A percentile compares a stretch with the other conserved stretches of the same genome.
These are phyloP conservation scores for Tolypocladium cylindrosporum DNA, from an alignment of 2,329 filamentous ascomycete species.

Conservation along the genomic window DNA sequence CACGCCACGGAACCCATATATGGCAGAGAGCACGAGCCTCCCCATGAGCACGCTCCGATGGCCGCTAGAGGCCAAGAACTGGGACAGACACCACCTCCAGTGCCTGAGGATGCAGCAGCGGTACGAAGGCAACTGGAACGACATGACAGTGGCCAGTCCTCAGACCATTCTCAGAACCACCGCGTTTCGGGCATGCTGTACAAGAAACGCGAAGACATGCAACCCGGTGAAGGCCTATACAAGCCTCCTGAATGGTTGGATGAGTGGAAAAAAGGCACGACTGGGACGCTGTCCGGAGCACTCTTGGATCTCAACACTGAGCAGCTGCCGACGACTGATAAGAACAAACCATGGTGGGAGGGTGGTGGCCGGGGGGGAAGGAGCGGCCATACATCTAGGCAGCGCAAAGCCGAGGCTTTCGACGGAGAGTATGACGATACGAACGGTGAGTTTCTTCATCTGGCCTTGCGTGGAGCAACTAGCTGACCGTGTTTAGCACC, in stretches of 20 bases:
- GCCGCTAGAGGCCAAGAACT: constrained; percentile 10
- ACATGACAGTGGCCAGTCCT: constrained; percentile 19
- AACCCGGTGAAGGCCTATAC: constrained; percentile 46
- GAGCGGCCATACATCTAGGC: constrained; percentile 34
- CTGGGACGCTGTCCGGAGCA: constrained; percentile 47
- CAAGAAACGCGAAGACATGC: constrained; percentile 29
- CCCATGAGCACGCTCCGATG: constrained; percentile 16
- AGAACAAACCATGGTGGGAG: constrained; percentile 70
- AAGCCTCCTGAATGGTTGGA: constrained; percentile 50
- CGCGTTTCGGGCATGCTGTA: constrained; percentile 30
- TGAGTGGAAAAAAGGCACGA: constrained; percentile 62
- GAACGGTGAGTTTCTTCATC: constrained; percentile 31
- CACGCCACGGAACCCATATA: constrained; percentile 20
- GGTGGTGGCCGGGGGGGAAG: constrained; percentile 35
- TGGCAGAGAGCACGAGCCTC: constrained; percentile 13
- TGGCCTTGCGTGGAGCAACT: neutral
- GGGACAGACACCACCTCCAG: constrained; percentile 1
- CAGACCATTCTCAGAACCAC: constrained; percentile 22
- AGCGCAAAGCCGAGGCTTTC: constrained; percentile 51
- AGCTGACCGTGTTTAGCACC: constrained; percentile 28
- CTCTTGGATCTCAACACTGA: constrained; percentile 49
- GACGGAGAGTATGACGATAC: constrained; percentile 59
- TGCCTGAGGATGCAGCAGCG: constrained; percentile 8
- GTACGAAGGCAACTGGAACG: constrained; percentile 14
- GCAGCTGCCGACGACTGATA: constrained; percentile 28